Evolutionary conservation across 495 filamentous ascomycete genomes (phyloP).

Genomic region (Hapsidospora chrysogenum): DNA sequence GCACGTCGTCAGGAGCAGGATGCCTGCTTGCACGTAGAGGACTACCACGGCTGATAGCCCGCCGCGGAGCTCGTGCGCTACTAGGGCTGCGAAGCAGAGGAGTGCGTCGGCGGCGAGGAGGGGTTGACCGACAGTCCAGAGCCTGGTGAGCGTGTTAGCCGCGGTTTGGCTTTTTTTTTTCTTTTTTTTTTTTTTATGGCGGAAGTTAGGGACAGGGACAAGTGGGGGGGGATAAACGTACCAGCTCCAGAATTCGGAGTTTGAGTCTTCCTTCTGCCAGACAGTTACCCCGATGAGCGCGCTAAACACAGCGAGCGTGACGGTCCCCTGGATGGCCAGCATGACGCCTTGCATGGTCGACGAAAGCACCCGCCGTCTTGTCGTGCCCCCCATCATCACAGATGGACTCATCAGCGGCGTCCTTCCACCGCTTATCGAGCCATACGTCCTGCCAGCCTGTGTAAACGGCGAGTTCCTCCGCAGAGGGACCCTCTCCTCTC

Average conservation of each 20-base stretch:
- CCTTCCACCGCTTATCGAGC: too few relatives aligned
- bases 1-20: background rate
- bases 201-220: too few relatives aligned
- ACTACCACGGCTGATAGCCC: background rate
- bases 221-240: background rate
- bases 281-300: background rate
- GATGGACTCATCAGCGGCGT: too few relatives aligned
- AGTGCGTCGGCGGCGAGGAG: background rate
- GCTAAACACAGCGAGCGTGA: background rate
- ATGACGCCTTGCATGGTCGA: background rate
- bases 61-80: background rate
- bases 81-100: background rate
- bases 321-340: background rate
- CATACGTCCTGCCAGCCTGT: too few relatives aligned
- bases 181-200: too few relatives aligned
- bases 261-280: background rate
- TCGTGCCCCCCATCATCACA: too few relatives aligned
- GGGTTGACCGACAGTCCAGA: too few relatives aligned
- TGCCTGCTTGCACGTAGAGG: background rate
- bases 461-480: too few relatives aligned
- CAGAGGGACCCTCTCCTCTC: too few relatives aligned
- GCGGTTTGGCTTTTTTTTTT: too few relatives aligned
- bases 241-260: background rate
- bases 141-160: too few relatives aligned
- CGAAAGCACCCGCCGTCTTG: background rate